A percentile compares a stretch with the other conserved stretches of the same genome.
These are phyloP conservation scores for Hypoxylon sp. DNA, from an alignment of 2,329 filamentous ascomycete genomes.

Conservation along the genomic window DNA sequence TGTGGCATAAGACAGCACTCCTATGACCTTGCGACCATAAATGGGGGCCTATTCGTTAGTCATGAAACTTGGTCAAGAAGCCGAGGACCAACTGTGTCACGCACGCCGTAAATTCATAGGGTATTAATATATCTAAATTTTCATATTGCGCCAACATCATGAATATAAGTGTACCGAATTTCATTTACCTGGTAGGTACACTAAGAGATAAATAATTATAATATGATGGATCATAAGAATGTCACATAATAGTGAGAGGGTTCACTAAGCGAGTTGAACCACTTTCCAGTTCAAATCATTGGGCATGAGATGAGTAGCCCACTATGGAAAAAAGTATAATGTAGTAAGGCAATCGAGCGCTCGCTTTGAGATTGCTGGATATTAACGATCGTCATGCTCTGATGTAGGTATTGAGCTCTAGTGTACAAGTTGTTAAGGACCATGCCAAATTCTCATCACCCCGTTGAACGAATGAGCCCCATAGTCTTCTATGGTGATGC, in stretches of 20 bases:
- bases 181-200: neutral
- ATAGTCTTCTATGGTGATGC: neutral
- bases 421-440: conserved; percentile 3
- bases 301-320: neutral
- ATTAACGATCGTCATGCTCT: conserved; percentile 14
- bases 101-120: neutral
- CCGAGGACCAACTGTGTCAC: neutral
- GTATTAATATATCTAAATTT: neutral
- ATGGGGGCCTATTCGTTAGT: neutral
- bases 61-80: neutral
- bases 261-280: neutral
- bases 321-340: neutral
- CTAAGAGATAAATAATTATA: neutral
- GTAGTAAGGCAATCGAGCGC: neutral
- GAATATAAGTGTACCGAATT: neutral
- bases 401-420: conserved; percentile 1
- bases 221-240: too few relatives aligned
- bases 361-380: neutral
- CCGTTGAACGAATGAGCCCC: neutral
- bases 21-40: neutral
- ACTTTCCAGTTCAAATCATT: neutral
- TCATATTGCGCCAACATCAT: neutral
- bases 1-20: neutral
- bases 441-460: neutral
- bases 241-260: neutral